These are phyloP conservation scores for Podochytrium sp. DNA, from an alignment of 192 early-diverging fungal species.

Conservation along the genomic window DNA sequence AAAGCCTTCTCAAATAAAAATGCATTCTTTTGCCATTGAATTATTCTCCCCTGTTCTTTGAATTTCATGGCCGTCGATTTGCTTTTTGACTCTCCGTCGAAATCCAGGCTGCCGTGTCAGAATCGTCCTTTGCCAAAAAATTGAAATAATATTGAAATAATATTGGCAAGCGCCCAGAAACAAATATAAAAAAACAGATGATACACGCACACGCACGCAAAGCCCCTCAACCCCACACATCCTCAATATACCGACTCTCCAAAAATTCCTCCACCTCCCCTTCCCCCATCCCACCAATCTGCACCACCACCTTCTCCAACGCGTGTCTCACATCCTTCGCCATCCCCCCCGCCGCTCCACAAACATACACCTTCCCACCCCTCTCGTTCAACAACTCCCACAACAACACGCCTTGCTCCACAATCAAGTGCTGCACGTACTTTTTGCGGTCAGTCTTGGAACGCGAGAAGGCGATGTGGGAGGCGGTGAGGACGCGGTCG, in stretches of 20 bases:
- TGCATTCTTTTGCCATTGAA: too few relatives aligned
- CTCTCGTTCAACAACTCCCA: constrained; percentile 7
- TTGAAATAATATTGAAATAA: too few relatives aligned
- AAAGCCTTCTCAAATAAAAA: too few relatives aligned
- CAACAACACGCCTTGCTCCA: constrained; percentile 31
- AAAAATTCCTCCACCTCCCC: constrained; percentile 8
- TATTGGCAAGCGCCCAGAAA: too few relatives aligned
- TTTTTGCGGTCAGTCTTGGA: constrained; percentile 41
- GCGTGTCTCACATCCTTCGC: constrained; percentile 31
- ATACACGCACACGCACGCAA: too few relatives aligned
- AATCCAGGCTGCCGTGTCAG: too few relatives aligned
- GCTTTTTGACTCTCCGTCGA: too few relatives aligned
- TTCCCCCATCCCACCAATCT: constrained; percentile 15
- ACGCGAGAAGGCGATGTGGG: constrained; percentile 73
- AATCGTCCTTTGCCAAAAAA: too few relatives aligned
- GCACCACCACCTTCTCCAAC: constrained; percentile 5
- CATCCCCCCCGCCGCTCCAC: constrained; percentile 31
- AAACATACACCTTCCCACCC: constrained; percentile 23
- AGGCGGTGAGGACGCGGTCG: constrained; percentile 53
- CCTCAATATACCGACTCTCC: constrained; percentile 23
- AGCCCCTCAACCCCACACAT: constrained; percentile 46
- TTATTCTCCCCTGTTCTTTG: too few relatives aligned
- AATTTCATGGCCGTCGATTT: too few relatives aligned
- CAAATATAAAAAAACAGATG: too few relatives aligned
- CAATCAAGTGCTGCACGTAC: constrained; percentile 77